These are phyloP conservation scores for Orbilia brochopaga DNA, from an alignment of 2,329 filamentous ascomycete genomes.

Conservation along the genomic window DNA sequence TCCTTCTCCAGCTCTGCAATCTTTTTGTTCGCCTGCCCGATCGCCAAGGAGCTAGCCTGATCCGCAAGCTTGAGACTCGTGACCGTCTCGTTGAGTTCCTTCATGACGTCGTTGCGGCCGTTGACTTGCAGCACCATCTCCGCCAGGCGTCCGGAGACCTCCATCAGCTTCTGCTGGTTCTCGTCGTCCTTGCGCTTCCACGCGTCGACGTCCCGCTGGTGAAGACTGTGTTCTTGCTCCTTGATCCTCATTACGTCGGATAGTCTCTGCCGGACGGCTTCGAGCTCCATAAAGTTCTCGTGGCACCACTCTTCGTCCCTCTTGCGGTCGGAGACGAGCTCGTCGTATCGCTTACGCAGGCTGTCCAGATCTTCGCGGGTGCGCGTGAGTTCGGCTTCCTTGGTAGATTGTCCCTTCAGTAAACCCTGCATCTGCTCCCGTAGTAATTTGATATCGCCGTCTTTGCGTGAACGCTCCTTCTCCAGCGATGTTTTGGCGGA, in stretches of 20 bases:
- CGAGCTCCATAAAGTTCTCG: slow-evolving; percentile 39
- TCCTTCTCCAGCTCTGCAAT: slow-evolving; percentile 34
- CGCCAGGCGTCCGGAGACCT: slow-evolving; percentile 38
- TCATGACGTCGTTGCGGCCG: slow-evolving; percentile 40
- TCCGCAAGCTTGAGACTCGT: slow-evolving; percentile 32
- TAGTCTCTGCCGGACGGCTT: slow-evolving; percentile 29
- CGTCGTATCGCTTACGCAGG: slow-evolving; percentile 36
- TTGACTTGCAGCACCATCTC: slow-evolving; percentile 44
- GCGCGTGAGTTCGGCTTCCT: slow-evolving; percentile 16
- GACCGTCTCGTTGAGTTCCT: slow-evolving; percentile 41
- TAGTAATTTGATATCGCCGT: slow-evolving; percentile 30
- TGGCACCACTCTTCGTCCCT: slow-evolving; percentile 38
- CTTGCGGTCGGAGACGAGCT: slow-evolving; percentile 35
- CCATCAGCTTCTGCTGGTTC: slow-evolving; percentile 33
- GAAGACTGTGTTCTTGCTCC: slow-evolving; percentile 33
- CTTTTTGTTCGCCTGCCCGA: slow-evolving; percentile 32
- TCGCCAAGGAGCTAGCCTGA: slow-evolving; percentile 24
- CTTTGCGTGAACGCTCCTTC: slow-evolving; percentile 30
- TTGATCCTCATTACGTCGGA: slow-evolving; percentile 43
- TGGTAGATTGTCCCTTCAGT: slow-evolving; percentile 17
- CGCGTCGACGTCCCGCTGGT: slow-evolving; percentile 40
- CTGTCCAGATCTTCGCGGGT: slow-evolving; percentile 31
- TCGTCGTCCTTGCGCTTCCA: slow-evolving; percentile 46
- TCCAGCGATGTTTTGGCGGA: slow-evolving; percentile 20
- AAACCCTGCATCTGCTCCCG: slow-evolving; percentile 39